These are phyloP conservation scores for Psophocarpus tetragonolobus DNA, from an alignment of 306 rosid genomes.

Conservation along the genomic window DNA sequence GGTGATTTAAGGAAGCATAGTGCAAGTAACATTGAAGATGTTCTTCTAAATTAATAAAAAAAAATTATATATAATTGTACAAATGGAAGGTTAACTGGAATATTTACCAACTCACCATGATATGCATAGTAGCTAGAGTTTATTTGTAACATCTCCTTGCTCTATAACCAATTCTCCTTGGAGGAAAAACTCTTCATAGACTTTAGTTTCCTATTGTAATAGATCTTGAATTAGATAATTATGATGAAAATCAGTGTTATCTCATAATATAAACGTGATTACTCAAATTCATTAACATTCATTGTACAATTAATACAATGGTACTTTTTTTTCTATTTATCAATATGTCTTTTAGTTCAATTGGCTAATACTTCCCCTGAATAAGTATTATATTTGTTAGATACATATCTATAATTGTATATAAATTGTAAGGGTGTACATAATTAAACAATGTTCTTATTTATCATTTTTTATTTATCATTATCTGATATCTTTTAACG, in stretches of 20 bases:
- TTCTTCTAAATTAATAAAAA: not conserved
- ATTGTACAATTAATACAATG: not conserved
- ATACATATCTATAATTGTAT: too few relatives aligned
- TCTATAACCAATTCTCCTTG: conserved; percentile 64
- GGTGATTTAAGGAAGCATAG: not conserved
- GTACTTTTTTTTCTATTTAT: too few relatives aligned
- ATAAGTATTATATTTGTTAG: too few relatives aligned
- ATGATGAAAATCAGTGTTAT: not conserved
- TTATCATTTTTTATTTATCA: too few relatives aligned
- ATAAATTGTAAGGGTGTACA: too few relatives aligned
- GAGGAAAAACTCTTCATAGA: conserved; percentile 66
- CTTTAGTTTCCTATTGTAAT: conserved; percentile 53
- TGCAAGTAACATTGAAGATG: not conserved
- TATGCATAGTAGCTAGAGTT: conserved; percentile 60
- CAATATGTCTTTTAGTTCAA: not conserved
- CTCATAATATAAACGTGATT: not conserved
- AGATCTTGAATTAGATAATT: conserved; percentile 6
- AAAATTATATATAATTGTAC: not conserved
- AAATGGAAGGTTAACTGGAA: not conserved
- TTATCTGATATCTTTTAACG: too few relatives aligned
- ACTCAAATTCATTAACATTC: not conserved
- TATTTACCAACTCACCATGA: conserved; percentile 64
- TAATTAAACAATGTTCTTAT: too few relatives aligned
- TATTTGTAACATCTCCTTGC: conserved; percentile 55
- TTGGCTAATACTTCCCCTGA: not conserved